Evolutionary conservation across 2,329 filamentous ascomycete species (phyloP), one percentile per base, ranked within the genome.

Genomic region (Sporothrix euskadiensis): DNA sequence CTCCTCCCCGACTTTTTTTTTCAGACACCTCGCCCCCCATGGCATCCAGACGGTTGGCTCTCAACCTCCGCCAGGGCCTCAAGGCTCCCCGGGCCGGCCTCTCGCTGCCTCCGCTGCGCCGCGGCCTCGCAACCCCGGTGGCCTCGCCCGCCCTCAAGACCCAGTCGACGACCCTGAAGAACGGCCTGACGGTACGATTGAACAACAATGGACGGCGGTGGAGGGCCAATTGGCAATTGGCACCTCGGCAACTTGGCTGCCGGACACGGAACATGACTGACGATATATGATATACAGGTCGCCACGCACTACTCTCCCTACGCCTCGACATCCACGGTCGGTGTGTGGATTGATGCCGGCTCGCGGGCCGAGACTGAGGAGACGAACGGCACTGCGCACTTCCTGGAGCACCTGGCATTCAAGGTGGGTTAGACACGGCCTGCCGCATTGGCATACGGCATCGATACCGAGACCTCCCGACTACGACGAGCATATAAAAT

Each of bases 331-430:
- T 97, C 94, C 80, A 98, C 95, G 73, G 94, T 98, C 80, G 96
- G 96, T 83, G 94, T 99, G 78, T 99, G 96, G 94, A 99, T 99
- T 84, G 97, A 99, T 86, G 95, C 97, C 83, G 96, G 96, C 83
- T 98, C 94, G 84, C 90, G 96, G 84, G 94, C 96, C 83, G 96
- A 99, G 89, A 99, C 96, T 79, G 91, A 96, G 86, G 94, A 94
- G 90, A 98, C 93, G 82, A 99, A 98, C 87, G 96, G 96, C 85
- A 99, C 96, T 80, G 96, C 96, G 81, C 96, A 99, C 88, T 99
- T 99, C 89, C 90, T 99, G 80, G 96, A 99, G 89, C 96, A 99
- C 88, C 90, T 99, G 84, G 97, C 97, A 80, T 99, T 99, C 91
- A 99, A 99, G 93, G 94, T 97, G 88, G 19, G 52, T 26, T 56